Base-by-base conservation (phyloP, 169 alveolate genomes). In the Theileria orientalis region DNA sequence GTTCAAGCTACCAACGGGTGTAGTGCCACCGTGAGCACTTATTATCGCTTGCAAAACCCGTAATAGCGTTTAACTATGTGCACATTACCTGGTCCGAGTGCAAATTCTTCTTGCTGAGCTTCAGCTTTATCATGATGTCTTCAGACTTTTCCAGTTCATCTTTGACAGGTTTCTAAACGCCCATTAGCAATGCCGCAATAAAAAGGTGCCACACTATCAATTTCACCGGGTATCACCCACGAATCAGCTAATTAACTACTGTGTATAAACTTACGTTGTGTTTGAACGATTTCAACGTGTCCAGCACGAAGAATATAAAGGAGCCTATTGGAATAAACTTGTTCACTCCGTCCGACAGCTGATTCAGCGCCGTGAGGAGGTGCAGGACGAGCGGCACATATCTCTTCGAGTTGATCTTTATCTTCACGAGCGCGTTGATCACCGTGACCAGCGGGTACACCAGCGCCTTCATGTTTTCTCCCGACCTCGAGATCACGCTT, bases 371-470 rank as follows among this genome's bases (percentile, higher is more conserved):
- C 23, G 75, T 79, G 5, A 72, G n/a, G 66, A 79, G 75, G 59
- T 72, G 83, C 52, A 79, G 54, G 23, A 79, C 56, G 51, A 71
- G 69, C 0, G 87, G 87, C 66, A 72, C 51, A 52, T 64, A 57
- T 2, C 59, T 72, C 6, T 57, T 40, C 25, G 69, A 46, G 8
- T 66, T 57, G 41, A 71, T 41, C 27, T 64, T 72, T 0, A 62
- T 35, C 67, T 79, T 79, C 13, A 79, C 40, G 29, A 84, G 56
- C 11, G 80, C 68, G 27, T 73, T 72, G 21, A 72, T 71, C 16
- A 73, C 78, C 11, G 78, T 64, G 2, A 79, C 83, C 19, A 79
- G 76, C 9, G 87, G 87, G 33, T 79, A 79, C 16, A 52, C 19
- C 72, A 79, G 69, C 2, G 70, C 59, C 23, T 62, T 66, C 57